Percentiles rank a stretch among this genome's conserved stretches.
Conservation (phyloP, 495 filamentous ascomycete genomes). For the Aspergillus panamensis region DNA sequence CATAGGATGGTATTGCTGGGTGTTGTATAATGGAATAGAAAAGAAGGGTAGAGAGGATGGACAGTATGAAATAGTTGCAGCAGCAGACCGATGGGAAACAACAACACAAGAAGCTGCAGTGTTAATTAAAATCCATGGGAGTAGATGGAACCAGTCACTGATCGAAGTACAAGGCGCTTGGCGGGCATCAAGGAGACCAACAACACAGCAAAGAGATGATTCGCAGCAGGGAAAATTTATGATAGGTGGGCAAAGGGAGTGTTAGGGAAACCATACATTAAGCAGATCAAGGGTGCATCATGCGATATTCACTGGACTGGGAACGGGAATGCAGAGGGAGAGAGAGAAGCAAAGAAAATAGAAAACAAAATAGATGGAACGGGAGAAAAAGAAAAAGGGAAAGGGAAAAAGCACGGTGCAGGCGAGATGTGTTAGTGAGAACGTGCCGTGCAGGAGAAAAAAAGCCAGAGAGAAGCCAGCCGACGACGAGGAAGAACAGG, state of each 20-base stretch:
- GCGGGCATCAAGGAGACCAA: slow-evolving; percentile 2
- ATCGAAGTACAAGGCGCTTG: slow-evolving; percentile 14
- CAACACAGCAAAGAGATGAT: slow-evolving; percentile 3
- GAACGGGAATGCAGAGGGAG: slow-evolving; percentile 4
- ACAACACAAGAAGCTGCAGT: background rate
- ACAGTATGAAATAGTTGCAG: background rate
- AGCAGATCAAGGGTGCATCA: background rate
- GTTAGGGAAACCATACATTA: background rate
- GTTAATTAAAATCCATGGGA: background rate
- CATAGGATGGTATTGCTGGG: background rate
- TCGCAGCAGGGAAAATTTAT: slow-evolving; percentile 5
- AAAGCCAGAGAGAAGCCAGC: background rate
- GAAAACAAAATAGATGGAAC: slow-evolving; percentile 1
- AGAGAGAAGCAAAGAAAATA: background rate
- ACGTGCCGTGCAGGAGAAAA: background rate
- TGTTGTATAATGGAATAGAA: background rate
- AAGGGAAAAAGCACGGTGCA: slow-evolving; percentile 11
- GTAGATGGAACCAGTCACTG: slow-evolving; percentile 3
- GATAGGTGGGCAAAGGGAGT: background rate
- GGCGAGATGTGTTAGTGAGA: slow-evolving; percentile 6
- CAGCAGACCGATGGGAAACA: background rate
- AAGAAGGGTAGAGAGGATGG: background rate
- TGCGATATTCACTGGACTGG: background rate
- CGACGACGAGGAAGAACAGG: background rate
- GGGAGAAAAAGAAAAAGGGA: slow-evolving; percentile 11